These are phyloP conservation scores for Chionographis japonica DNA, from an alignment of 106 monocot species.

Conservation along the genomic window DNA sequence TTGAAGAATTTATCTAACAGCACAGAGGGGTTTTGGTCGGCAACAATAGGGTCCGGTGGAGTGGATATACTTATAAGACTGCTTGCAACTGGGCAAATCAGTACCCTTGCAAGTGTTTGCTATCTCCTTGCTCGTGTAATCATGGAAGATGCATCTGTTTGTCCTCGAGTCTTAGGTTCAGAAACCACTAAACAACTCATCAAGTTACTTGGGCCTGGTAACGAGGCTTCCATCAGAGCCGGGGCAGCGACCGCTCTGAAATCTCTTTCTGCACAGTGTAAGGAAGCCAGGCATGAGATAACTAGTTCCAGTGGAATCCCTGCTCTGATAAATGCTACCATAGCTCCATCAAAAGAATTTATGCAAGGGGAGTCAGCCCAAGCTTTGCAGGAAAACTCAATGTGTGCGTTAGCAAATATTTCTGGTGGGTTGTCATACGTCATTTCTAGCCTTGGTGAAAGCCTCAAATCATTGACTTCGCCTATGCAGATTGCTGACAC, in stretches of 20 bases:
- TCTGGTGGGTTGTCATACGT: constrained; percentile 96
- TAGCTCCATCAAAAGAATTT: constrained; percentile 99
- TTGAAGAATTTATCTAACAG: constrained; percentile 74
- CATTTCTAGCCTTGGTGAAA: constrained; percentile 94
- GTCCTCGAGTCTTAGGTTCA: constrained; percentile 55
- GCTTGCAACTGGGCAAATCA: constrained; percentile 54
- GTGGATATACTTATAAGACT: constrained; percentile 80
- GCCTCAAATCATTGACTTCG: constrained; percentile 79
- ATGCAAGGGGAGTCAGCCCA: constrained; percentile 99
- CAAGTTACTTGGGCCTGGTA: constrained; percentile 78
- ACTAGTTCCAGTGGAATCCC: constrained; percentile 95
- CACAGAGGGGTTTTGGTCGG: constrained; percentile 84
- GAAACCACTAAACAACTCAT: constrained; percentile 72
- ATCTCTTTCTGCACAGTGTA: constrained; percentile 91
- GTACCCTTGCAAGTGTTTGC: constrained; percentile 78
- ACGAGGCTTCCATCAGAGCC: constrained; percentile 91
- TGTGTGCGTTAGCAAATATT: constrained; percentile 98
- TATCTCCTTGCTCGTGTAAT: constrained; percentile 84
- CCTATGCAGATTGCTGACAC: constrained; percentile 87
- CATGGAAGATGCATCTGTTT: constrained; percentile 82
- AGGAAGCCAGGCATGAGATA: constrained; percentile 91
- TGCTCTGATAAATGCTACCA: constrained; percentile 94
- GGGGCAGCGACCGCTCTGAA: constrained; percentile 93
- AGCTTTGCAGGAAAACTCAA: constrained; percentile 95
- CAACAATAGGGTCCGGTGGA: constrained; percentile 66